Conservation (phyloP, 192 early-diverging fungal species). For the Thoreauomyces humboldtii region DNA sequence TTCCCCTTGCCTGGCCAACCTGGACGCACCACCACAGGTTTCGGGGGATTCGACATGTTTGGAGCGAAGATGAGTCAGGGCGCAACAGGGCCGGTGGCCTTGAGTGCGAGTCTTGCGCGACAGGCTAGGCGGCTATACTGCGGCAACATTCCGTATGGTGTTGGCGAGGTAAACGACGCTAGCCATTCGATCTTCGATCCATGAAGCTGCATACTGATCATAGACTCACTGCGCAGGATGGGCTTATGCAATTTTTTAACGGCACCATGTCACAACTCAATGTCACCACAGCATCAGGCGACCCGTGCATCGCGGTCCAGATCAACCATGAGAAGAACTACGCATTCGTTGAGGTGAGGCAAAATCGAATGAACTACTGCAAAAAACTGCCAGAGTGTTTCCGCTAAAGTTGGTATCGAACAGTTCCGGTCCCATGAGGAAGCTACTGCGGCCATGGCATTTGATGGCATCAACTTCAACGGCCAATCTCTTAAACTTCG, state of each 20-base stretch:
- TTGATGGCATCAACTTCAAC: slow-evolving; percentile 89
- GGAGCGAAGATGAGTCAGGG: slow-evolving; percentile 11
- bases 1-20: slow-evolving; percentile 77
- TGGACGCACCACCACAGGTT: slow-evolving; percentile 14
- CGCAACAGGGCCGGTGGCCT: slow-evolving; percentile 49
- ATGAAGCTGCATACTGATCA: background rate
- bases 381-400: too few relatives aligned
- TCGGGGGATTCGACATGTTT: slow-evolving; percentile 13
- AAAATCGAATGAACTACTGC: too few relatives aligned
- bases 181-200: background rate
- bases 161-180: slow-evolving; percentile 56
- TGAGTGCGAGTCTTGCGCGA: slow-evolving; percentile 57
- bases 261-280: slow-evolving; percentile 74
- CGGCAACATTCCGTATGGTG: slow-evolving; percentile 76
- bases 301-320: slow-evolving; percentile 75
- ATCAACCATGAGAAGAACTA: slow-evolving; percentile 94
- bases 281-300: slow-evolving; percentile 64
- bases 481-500: slow-evolving; percentile 83
- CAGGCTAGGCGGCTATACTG: slow-evolving; percentile 88
- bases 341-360: slow-evolving; percentile 86
- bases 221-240: slow-evolving; percentile 38
- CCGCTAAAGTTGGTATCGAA: background rate
- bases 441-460: slow-evolving; percentile 85
- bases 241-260: slow-evolving; percentile 83
- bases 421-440: slow-evolving; percentile 86